phyloP scores from a whole-genome alignment of 2,329 filamentous ascomycete species.

The Verticillium dahliae region DNA sequence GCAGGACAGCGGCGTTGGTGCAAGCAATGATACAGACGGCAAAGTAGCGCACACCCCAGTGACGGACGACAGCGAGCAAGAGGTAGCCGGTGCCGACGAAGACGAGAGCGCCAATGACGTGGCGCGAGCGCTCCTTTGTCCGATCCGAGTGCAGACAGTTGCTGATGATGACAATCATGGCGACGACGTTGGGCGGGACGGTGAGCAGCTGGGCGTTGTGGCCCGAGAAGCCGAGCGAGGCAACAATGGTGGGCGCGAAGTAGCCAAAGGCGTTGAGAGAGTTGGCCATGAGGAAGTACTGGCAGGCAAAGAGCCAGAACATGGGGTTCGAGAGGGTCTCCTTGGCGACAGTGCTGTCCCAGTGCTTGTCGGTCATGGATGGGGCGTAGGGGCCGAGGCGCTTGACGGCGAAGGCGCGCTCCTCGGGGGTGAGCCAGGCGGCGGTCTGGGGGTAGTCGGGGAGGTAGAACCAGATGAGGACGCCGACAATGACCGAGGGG shows the following conservation, averaged over 20 bases:
- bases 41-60: constrained; percentile 22
- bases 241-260: constrained; percentile 27
- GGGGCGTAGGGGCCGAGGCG: constrained; percentile 25
- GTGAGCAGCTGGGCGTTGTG: constrained; percentile 26
- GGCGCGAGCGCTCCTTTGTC: constrained; percentile 23
- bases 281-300: constrained; percentile 25
- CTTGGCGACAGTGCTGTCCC: constrained; percentile 22
- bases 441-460: constrained; percentile 27
- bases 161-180: constrained; percentile 24
- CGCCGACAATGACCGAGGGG: constrained; percentile 19
- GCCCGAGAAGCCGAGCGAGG: constrained; percentile 24
- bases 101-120: constrained; percentile 18
- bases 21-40: constrained; percentile 25
- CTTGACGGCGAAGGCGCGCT: constrained; percentile 25
- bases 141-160: constrained; percentile 22
- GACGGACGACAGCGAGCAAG: constrained; percentile 19
- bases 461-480: constrained; percentile 22
- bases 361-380: constrained; percentile 26
- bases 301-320: constrained; percentile 24
- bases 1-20: constrained; percentile 23
- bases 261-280: constrained; percentile 27
- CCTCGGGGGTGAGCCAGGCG: constrained; percentile 22
- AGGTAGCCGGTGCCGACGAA: constrained; percentile 22
- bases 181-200: constrained; percentile 28
- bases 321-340: constrained; percentile 23